Evolutionary conservation across 768 basidiomycete species (phyloP), one percentile per base, ranked within the genome.

Genomic region (Xerocomus potaroensis): DNA sequence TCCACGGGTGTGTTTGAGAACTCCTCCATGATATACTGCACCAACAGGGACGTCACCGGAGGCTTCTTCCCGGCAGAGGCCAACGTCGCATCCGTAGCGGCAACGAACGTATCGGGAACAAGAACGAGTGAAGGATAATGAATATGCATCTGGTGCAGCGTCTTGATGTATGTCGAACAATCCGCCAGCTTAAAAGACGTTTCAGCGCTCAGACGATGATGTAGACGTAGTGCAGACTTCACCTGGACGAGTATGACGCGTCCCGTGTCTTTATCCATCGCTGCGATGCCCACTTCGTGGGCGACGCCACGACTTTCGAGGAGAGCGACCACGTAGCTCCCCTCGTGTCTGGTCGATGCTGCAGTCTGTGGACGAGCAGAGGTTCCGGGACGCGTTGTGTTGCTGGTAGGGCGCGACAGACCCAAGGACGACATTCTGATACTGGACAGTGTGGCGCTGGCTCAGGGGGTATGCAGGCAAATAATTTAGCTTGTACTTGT

Each of bases 121-220:
- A 95, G 72, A 30, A 95, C 73, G 19, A 84, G 69, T 10, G 66
- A 72, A 0, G 92, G 92, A 5, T 68, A 71, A 54, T 91, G 84
- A 9, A 90, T 63, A 56, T 88, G 82, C 80, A 91, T 81, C 51
- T 91, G 89, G 58, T 91, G 87, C 16, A 92, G 65, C 0, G 89
- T 88, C 64, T 92, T 92, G 49, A 91, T 83, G 53, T 91, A 94
- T 12, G 91, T 92, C 46, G 88, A 82, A 48, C 85, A 85, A 60
- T 96, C 93, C 29, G 84, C 80, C 24, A 91, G 74, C 89, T 94
- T 48, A 15, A 27, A 34, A 18, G 4, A 36, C 8, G 18, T 8
- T 5, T 23, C 24, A 22, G 30, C 11, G 10, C 12, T 52, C 39
- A 37, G 42, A 41, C 30, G 18, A 47, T 10, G 19, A 43, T 37